Conservation (phyloP, 2,329 filamentous ascomycete species). For the Fusarium sp. region DNA sequence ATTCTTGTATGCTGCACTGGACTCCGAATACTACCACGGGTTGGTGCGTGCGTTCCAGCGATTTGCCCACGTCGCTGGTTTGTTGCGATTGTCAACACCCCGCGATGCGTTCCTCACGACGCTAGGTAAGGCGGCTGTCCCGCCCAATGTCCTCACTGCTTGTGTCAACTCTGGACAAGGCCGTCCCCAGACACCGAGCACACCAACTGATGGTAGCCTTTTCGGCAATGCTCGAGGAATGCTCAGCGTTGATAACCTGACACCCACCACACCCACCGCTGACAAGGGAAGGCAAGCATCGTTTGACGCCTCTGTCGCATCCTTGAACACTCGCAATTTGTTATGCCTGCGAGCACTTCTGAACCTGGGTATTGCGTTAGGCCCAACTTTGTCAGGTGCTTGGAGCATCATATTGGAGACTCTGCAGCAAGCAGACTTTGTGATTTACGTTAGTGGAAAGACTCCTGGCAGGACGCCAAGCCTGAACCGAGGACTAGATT, state of each 20-base stretch:
- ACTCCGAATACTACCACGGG: conserved; percentile 93
- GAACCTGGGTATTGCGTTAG: conserved; percentile 95
- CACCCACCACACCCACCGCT: conserved; percentile 64
- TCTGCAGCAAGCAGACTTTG: conserved; percentile 90
- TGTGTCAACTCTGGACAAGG: conserved; percentile 65
- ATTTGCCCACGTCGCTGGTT: conserved; percentile 92
- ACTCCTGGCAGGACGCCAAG: conserved; percentile 64
- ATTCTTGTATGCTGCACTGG: conserved; percentile 90
- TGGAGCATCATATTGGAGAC: conserved; percentile 95
- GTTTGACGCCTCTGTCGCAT: conserved; percentile 64
- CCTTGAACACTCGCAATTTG: conserved; percentile 88
- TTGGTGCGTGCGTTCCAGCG: conserved; percentile 94
- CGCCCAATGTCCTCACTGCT: conserved; percentile 77
- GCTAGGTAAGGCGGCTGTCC: conserved; percentile 91
- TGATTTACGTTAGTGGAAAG: conserved; percentile 76
- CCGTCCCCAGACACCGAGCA: conserved; percentile 58
- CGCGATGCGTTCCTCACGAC: conserved; percentile 96
- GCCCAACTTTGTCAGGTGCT: conserved; percentile 84
- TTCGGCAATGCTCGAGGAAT: conserved; percentile 78
- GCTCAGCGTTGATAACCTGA: conserved; percentile 78
- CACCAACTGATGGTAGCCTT: conserved; percentile 67
- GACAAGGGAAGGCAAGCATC: conserved; percentile 72
- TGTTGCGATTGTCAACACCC: conserved; percentile 85
- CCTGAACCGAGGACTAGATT: conserved; percentile 60
- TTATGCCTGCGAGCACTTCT: conserved; percentile 89